Evolutionary conservation across 2,329 filamentous ascomycete species (phyloP).

Genomic region (Cercospora sp.): DNA sequence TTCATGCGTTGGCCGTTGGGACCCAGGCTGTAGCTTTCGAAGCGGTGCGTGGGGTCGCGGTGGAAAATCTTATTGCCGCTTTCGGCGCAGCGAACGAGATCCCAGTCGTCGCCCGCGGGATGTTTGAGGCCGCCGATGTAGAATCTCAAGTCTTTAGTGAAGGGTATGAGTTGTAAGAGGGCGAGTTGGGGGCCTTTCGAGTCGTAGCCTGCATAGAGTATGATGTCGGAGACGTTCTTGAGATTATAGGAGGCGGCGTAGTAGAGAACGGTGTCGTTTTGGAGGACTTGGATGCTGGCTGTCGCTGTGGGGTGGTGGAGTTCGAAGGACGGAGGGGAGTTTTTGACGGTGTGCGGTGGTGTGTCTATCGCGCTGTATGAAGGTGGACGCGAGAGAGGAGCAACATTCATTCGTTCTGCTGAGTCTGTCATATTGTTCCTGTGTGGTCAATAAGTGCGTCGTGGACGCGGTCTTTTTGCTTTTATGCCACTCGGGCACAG

Average conservation of each 20-base stretch:
- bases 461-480: not conserved
- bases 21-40: slow-evolving; percentile 9
- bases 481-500: not conserved
- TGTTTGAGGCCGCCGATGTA: slow-evolving; percentile 24
- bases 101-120: slow-evolving; percentile 23
- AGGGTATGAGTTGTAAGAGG: slow-evolving; percentile 16
- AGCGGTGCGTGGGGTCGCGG: slow-evolving; percentile 15
- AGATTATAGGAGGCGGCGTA: slow-evolving; percentile 23
- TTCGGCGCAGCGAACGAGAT: slow-evolving; percentile 15
- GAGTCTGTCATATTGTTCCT: not conserved
- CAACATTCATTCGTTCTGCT: not conserved
- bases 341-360: not conserved
- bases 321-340: slow-evolving; percentile 11
- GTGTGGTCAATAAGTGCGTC: not conserved
- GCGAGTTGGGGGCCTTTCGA: slow-evolving; percentile 24
- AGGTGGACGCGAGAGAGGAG: not conserved
- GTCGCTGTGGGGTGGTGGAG: slow-evolving; percentile 9
- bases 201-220: slow-evolving; percentile 28
- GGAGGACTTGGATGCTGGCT: slow-evolving; percentile 19
- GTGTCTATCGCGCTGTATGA: slow-evolving; percentile 1
- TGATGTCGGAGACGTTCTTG: slow-evolving; percentile 21
- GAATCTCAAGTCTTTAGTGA: slow-evolving; percentile 22
- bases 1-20: not conserved
- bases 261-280: slow-evolving; percentile 21
- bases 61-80: slow-evolving; percentile 19